phyloP scores from a whole-genome alignment of 2,329 filamentous ascomycete species.

The Penicillium sp. region DNA sequence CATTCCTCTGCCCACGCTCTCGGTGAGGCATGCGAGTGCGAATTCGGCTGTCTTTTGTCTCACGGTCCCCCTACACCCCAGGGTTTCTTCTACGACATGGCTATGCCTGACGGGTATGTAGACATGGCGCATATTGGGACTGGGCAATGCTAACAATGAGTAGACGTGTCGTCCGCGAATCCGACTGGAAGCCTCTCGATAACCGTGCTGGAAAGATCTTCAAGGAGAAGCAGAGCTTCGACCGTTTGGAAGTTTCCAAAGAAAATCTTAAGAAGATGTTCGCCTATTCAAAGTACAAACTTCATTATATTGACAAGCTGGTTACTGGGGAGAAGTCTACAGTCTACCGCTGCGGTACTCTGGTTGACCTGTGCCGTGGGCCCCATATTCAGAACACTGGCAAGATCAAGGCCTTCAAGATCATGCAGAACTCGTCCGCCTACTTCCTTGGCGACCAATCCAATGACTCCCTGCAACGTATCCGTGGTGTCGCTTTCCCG shows the following conservation, averaged over 20 bases:
- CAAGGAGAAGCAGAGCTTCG: conserved; percentile 95
- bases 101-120: conserved; percentile 59
- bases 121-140: conserved; percentile 15
- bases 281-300: conserved; percentile 96
- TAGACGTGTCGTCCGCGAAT: conserved; percentile 61
- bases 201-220: conserved; percentile 74
- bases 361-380: conserved; percentile 92
- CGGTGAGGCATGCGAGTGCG: conserved; percentile 86
- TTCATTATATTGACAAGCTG: conserved; percentile 93
- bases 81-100: conserved; percentile 98
- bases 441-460: conserved; percentile 93
- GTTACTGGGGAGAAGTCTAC: conserved; percentile 89
- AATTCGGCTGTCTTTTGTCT: conserved; percentile 86
- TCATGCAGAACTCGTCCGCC: conserved; percentile 79
- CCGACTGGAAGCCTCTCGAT: conserved; percentile 82
- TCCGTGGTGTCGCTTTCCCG: conserved; percentile 94
- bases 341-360: conserved; percentile 86
- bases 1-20: conserved; percentile 92
- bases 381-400: conserved; percentile 92
- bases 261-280: conserved; percentile 94
- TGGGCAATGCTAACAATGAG: conserved; percentile 15
- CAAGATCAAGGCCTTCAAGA: conserved; percentile 88
- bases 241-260: conserved; percentile 83
- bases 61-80: conserved; percentile 88
- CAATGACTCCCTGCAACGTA: conserved; percentile 92